Conservation (phyloP, 208 protist species). For the Acanthamoeba sp. region DNA sequence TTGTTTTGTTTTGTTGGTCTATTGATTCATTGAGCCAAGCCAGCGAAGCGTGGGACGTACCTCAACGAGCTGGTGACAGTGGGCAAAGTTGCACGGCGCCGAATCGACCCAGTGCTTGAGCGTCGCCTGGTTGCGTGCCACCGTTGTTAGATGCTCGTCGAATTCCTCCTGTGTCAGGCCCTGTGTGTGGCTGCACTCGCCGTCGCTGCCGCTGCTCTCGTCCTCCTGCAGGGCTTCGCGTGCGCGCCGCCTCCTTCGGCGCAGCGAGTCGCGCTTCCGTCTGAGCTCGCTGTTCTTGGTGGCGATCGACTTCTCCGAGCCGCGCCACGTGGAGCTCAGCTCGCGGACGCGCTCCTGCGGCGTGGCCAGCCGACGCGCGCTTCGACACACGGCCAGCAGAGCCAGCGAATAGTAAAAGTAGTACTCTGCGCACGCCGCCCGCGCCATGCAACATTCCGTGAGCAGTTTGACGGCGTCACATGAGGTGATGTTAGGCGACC, state of each 20-base stretch:
- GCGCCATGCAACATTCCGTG: too few relatives aligned
- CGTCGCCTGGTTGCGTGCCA: neutral
- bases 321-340: neutral
- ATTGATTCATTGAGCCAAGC: too few relatives aligned
- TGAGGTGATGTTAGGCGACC: too few relatives aligned
- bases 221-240: neutral
- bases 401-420: conserved; percentile 31
- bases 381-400: conserved; percentile 28
- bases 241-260: neutral
- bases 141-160: neutral
- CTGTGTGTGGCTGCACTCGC: too few relatives aligned
- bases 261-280: neutral
- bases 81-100: conserved; percentile 37
- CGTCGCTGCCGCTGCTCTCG: neutral
- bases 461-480: too few relatives aligned
- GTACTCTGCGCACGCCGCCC: too few relatives aligned
- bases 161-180: neutral
- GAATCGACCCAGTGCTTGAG: conserved; percentile 11
- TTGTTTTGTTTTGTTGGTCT: too few relatives aligned
- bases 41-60: too few relatives aligned
- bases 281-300: neutral
- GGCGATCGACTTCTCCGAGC: neutral
- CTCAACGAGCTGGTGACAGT: conserved; percentile 54
- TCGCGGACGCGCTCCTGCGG: conserved; percentile 1
- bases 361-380: neutral